These are phyloP conservation scores for Atkinsonella hypoxylon DNA, from an alignment of 2,329 filamentous ascomycete species.

Conservation along the genomic window DNA sequence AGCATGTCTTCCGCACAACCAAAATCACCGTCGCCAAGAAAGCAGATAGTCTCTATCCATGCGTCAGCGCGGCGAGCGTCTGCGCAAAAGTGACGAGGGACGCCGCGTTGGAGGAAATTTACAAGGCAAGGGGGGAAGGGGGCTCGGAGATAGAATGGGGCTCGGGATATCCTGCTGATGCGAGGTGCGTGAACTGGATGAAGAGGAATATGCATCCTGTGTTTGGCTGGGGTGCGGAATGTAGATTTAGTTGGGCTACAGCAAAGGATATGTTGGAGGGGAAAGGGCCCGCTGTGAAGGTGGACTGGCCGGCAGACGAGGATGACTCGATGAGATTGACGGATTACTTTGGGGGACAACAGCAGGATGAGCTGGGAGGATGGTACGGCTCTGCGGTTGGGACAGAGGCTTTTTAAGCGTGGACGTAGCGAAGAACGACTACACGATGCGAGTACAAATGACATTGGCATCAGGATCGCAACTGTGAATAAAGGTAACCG, in stretches of 20 bases:
- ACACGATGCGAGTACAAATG: neutral
- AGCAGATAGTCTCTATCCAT: constrained; percentile 84
- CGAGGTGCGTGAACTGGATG: constrained; percentile 68
- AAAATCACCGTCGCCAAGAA: constrained; percentile 76
- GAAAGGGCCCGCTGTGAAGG: constrained; percentile 54
- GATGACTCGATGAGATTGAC: constrained; percentile 61
- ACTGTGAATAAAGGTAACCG: neutral
- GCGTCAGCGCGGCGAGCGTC: constrained; percentile 85
- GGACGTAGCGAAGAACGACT: neutral
- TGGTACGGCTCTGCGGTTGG: constrained; percentile 75
- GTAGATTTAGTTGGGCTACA: constrained; percentile 91
- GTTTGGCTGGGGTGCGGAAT: constrained; percentile 92
- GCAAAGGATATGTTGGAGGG: constrained; percentile 83
- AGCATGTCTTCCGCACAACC: constrained; percentile 68
- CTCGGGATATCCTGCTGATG: constrained; percentile 87
- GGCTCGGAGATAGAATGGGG: constrained; percentile 56
- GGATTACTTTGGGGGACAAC: constrained; percentile 51
- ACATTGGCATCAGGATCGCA: neutral
- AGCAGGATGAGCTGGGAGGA: constrained; percentile 53
- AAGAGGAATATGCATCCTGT: constrained; percentile 79
- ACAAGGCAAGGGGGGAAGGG: constrained; percentile 31
- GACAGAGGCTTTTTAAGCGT: constrained; percentile 52
- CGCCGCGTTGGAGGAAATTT: constrained; percentile 72
- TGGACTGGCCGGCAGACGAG: constrained; percentile 75
- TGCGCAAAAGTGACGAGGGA: constrained; percentile 95